phyloP scores from a whole-genome alignment of 441 rosid species.

The Adansonia gregorii region DNA sequence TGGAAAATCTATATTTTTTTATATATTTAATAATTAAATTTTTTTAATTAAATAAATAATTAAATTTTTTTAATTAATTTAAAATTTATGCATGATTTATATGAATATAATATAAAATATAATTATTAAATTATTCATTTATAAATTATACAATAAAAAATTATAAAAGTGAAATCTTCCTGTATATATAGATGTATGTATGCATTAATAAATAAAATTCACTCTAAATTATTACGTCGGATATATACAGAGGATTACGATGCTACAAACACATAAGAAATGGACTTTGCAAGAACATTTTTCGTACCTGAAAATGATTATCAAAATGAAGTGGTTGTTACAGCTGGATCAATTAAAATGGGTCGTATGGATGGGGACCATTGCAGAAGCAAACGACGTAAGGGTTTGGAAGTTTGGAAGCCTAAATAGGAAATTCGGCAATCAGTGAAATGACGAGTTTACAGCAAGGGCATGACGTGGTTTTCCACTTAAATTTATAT shows the following conservation, averaged over 20 bases:
- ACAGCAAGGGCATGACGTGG: not conserved
- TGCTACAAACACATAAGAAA: not conserved
- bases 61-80: no score
- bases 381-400: not conserved
- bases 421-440: not conserved
- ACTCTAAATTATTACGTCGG: not conserved
- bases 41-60: no score
- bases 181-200: no score
- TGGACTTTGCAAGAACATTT: not conserved
- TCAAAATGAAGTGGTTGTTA: not conserved
- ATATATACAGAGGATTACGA: not conserved
- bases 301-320: not conserved
- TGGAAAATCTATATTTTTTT: no score
- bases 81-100: no score
- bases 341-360: not conserved
- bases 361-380: not conserved
- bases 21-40: no score
- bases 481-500: conserved; percentile 5
- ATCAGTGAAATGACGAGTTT: not conserved
- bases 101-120: no score
- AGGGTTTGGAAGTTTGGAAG: not conserved
- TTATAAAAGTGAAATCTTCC: no score
- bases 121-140: no score
- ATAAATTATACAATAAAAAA: no score
- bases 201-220: no score